Percentiles rank a stretch among this genome's conserved stretches.
Evolutionary conservation across 352 stramenopile genomes (phyloP).

Genomic region (Phytophthora syringae): DNA sequence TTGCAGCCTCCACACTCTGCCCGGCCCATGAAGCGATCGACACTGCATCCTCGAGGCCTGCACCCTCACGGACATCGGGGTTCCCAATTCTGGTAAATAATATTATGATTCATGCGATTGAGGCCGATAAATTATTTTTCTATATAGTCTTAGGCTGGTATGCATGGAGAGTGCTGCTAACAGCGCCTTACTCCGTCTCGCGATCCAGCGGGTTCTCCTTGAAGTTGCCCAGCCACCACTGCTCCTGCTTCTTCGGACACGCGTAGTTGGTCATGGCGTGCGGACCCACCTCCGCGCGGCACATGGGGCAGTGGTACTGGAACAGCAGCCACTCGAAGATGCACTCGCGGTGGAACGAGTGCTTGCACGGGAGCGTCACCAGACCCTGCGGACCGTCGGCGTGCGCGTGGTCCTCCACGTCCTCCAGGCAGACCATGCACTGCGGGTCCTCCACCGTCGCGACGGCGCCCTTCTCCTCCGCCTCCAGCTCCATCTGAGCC

Average conservation of each 20-base stretch:
- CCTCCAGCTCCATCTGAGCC: conserved; percentile 35
- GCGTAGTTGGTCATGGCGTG: conserved; percentile 66
- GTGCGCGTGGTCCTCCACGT: conserved; percentile 37
- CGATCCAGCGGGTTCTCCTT: conserved; percentile 52
- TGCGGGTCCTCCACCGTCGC: conserved; percentile 36
- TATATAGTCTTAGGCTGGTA: conserved; percentile 2
- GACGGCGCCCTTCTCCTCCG: conserved; percentile 30
- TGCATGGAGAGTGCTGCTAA: background rate
- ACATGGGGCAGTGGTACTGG: conserved; percentile 76
- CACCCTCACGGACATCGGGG: too few species aligned
- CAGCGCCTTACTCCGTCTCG: conserved; percentile 18
- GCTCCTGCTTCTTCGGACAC: conserved; percentile 54
- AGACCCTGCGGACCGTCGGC: conserved; percentile 33
- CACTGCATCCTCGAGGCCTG: too few species aligned
- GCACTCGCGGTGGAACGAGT: conserved; percentile 80
- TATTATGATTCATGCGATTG: conserved; percentile 7
- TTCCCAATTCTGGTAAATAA: too few species aligned
- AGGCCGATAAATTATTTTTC: conserved; percentile 26
- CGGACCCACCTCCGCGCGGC: conserved; percentile 60
- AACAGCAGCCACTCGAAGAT: conserved; percentile 80
- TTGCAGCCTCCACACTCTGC: too few species aligned
- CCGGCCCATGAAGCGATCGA: too few species aligned
- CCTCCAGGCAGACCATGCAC: conserved; percentile 50
- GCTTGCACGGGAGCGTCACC: conserved; percentile 63
- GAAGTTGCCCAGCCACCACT: conserved; percentile 76